Percentiles rank a stretch among this genome's conserved stretches.
Evolutionary conservation across 75 land plant genomes (phyloP).

Genomic region (Pseudotsuga menziesii): DNA sequence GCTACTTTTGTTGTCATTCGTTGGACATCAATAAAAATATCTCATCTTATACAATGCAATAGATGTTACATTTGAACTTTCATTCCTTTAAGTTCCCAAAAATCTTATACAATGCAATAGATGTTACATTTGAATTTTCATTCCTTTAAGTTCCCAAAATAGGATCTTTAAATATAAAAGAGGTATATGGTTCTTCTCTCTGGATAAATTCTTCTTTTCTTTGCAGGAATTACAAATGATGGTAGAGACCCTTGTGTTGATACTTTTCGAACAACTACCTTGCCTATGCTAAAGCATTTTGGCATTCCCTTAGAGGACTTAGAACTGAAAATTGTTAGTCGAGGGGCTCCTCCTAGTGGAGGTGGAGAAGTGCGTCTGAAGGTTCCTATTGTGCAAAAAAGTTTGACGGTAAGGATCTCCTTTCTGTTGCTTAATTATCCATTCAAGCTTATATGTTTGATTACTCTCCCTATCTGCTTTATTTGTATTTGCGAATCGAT

Average conservation of each 20-base stretch:
- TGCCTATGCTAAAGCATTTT: slow-evolving; percentile 82
- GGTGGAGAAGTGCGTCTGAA: slow-evolving; percentile 86
- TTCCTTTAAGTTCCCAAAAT: neutral
- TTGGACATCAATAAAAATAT: too few relatives aligned
- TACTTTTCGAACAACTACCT: slow-evolving; percentile 69
- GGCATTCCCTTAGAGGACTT: slow-evolving; percentile 80
- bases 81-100: neutral
- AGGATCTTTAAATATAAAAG: neutral
- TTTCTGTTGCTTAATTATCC: neutral
- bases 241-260: slow-evolving; percentile 88
- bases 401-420: slow-evolving; percentile 49
- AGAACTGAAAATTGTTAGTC: slow-evolving; percentile 66
- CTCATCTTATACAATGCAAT: too few relatives aligned
- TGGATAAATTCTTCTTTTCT: slow-evolving; percentile 1
- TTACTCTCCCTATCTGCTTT: neutral
- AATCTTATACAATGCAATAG: neutral
- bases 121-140: neutral
- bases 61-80: neutral
- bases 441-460: neutral
- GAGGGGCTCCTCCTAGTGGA: slow-evolving; percentile 87
- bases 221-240: slow-evolving; percentile 95
- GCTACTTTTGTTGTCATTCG: too few relatives aligned
- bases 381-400: slow-evolving; percentile 64
- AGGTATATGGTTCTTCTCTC: neutral
- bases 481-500: neutral